Conservation (phyloP, 2,329 filamentous ascomycete genomes). For the Microdochium trichocladiopsis region DNA sequence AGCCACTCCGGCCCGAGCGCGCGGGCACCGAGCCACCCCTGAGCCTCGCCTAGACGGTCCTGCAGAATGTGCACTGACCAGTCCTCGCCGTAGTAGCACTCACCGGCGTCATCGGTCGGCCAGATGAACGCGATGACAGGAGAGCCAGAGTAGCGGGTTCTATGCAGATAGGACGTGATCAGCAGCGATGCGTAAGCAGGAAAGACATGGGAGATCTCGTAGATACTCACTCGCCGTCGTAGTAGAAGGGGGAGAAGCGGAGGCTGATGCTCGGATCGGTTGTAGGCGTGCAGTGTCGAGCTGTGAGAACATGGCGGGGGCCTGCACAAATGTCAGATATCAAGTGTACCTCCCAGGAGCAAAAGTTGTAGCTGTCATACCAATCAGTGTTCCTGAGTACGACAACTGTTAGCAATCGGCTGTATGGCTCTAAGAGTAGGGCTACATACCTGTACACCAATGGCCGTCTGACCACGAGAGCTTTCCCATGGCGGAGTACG, state of each 20-base stretch:
- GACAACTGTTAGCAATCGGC: too few species aligned
- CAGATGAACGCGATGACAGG: conserved; percentile 4
- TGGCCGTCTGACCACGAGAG: too few species aligned
- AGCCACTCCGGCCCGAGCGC: conserved; percentile 1
- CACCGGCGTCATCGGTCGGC: background rate
- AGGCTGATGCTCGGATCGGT: conserved; percentile 7
- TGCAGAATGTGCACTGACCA: conserved; percentile 18
- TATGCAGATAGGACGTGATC: background rate
- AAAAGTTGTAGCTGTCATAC: too few species aligned
- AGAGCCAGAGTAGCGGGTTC: conserved; percentile 3
- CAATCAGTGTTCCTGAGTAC: too few species aligned
- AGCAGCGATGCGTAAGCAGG: background rate
- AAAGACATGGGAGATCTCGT: too few species aligned
- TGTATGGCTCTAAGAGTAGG: too few species aligned
- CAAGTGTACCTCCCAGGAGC: too few species aligned
- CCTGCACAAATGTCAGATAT: conserved; percentile 7
- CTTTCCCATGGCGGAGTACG: too few species aligned
- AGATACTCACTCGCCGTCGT: conserved; percentile 9
- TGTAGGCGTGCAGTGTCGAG: conserved; percentile 15
- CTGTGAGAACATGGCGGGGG: conserved; percentile 19
- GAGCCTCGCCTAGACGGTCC: conserved; percentile 13
- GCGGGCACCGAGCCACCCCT: conserved; percentile 15
- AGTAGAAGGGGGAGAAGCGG: conserved; percentile 15
- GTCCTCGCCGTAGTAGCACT: conserved; percentile 12
- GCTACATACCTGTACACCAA: too few species aligned